Evolutionary conservation across 2,329 filamentous ascomycete species (phyloP), one percentile per base, ranked within the genome.

Genomic region (Colletotrichum destructivum): DNA sequence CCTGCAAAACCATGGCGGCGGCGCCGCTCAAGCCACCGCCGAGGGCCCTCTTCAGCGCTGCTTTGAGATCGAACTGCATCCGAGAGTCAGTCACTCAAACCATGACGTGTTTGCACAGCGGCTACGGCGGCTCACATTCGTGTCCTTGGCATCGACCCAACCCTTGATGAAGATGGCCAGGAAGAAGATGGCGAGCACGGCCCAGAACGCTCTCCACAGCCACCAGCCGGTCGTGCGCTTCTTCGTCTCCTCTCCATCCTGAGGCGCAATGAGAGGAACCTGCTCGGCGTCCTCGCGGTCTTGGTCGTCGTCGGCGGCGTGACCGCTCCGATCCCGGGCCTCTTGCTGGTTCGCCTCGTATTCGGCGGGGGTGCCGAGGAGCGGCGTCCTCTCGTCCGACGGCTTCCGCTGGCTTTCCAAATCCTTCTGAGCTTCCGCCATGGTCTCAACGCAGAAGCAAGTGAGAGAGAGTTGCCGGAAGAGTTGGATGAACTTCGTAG

Each of bases 1-100:
- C 85, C 56, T 87, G 85, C 1, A 87, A 65, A 1, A 87, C 75
- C 85, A 87, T 87, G 4, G 85, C 85, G 0, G 85, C 84, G 23
- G 85, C 85, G 56, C 85, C 85, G 47, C 83, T 85, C 21, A 87
- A 71, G 1, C 85, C 85, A 16, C 85, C 84, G 0, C 85, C 85
- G 0, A 87, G 81, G 0, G 85, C 85, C 55, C 80, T 76, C 69
- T 81, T 83, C 9, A 87, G 81, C 1, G 85, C 85, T n/a, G 78
- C 78, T 40, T 79, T 79, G 0, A 87, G 75, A 46, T 87, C 84
- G 62, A 87, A 86, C 84, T 86, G 68, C 1, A 7, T 35, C 46
- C 4, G 2, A 18, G 57, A 18, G 57, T 35, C 5, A 66, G 21
- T 18, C 12, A 54, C 15, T 44, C 21, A 35, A 21, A 16, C 16